Evolutionary conservation across 495 filamentous ascomycete species (phyloP).

Genomic region (Cercophora scortea): DNA sequence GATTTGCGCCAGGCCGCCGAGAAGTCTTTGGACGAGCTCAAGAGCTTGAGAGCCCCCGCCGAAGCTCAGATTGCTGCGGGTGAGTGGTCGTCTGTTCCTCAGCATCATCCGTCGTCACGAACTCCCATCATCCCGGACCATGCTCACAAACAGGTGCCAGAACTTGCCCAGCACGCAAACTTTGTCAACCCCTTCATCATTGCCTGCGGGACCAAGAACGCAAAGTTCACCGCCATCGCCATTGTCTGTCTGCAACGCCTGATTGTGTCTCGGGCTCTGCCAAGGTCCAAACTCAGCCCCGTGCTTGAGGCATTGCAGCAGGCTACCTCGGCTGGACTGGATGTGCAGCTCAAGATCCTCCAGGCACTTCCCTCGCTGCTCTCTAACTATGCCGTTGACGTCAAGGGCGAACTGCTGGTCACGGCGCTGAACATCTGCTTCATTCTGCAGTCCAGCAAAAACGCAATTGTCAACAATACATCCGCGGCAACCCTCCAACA

Average conservation of each 20-base stretch:
- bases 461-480: conserved; percentile 84
- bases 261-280: conserved; percentile 69
- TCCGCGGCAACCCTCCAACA: conserved; percentile 93
- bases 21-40: conserved; percentile 86
- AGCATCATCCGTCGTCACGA: background rate
- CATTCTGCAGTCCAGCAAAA: conserved; percentile 81
- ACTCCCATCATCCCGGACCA: background rate
- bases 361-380: conserved; percentile 87
- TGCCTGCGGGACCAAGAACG: conserved; percentile 81
- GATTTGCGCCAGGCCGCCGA: conserved; percentile 90
- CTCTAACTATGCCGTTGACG: conserved; percentile 78
- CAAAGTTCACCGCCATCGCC: conserved; percentile 78
- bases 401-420: conserved; percentile 73
- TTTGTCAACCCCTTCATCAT: conserved; percentile 91
- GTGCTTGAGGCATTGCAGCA: conserved; percentile 82
- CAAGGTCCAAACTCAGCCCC: conserved; percentile 65
- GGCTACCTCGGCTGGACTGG: conserved; percentile 64
- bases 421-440: conserved; percentile 84
- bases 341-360: conserved; percentile 92
- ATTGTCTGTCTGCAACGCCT: conserved; percentile 84
- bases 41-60: conserved; percentile 63
- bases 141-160: conserved; percentile 37
- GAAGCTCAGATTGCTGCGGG: conserved; percentile 81
- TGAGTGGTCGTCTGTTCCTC: conserved; percentile 31
- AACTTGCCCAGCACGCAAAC: conserved; percentile 69